A percentile compares a stretch with the other conserved stretches of the same genome.
Evolutionary conservation across 352 stramenopile species (phyloP).

Genomic region (Phytophthora tentaculata): DNA sequence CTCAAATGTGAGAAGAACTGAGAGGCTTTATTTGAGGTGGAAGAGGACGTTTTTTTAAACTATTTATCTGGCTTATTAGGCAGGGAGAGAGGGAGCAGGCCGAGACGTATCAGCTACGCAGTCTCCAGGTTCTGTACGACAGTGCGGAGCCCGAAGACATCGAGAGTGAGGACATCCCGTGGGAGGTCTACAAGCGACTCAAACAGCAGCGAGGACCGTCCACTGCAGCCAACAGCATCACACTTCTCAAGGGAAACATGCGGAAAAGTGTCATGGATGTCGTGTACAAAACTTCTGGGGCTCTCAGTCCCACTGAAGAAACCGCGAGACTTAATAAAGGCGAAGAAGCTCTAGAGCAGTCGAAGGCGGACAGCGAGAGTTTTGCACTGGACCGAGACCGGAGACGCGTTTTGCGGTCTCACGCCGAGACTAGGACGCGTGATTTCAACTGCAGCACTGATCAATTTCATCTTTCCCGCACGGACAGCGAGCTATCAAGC

Average conservation of each 20-base stretch:
- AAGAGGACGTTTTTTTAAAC: background rate
- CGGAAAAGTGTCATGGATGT: slow-evolving; percentile 61
- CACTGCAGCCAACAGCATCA: slow-evolving; percentile 64
- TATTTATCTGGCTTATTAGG: slow-evolving; percentile 17
- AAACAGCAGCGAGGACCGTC: slow-evolving; percentile 71
- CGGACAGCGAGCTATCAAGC: background rate
- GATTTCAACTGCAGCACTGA: slow-evolving; percentile 1
- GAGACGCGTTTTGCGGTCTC: slow-evolving; percentile 41
- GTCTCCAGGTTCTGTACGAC: slow-evolving; percentile 55
- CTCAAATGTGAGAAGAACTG: slow-evolving; percentile 45
- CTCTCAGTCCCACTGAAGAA: slow-evolving; percentile 20
- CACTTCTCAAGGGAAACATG: slow-evolving; percentile 67
- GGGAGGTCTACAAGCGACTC: slow-evolving; percentile 82
- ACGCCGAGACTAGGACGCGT: slow-evolving; percentile 56
- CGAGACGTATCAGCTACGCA: slow-evolving; percentile 60
- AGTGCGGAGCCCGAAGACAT: slow-evolving; percentile 69
- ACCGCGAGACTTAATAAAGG: slow-evolving; percentile 6
- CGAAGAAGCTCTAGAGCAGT: slow-evolving; percentile 8
- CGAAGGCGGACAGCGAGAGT: background rate
- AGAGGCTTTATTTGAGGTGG: background rate
- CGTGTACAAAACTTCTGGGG: slow-evolving; percentile 25
- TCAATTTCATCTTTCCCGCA: slow-evolving; percentile 1
- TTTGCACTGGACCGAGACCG: slow-evolving; percentile 8
- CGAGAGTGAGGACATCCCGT: slow-evolving; percentile 79
- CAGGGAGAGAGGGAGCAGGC: slow-evolving; percentile 46